Base-by-base conservation (phyloP, 345 rosid genomes). In the Rhizophora apiculata region DNA sequence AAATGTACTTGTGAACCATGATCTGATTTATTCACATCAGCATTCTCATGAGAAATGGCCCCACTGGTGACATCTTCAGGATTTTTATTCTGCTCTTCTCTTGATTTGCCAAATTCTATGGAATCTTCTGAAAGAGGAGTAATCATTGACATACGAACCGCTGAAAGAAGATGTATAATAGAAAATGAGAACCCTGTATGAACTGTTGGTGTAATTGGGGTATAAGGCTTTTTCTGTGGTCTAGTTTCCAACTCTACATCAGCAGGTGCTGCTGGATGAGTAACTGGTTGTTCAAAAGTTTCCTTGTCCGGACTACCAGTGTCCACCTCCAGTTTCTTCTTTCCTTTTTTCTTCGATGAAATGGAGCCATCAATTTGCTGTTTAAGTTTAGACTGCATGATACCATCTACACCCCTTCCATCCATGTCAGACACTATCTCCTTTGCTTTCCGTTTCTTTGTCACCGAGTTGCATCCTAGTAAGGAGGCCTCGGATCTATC, bases 171-270 rank as follows among this genome's bases (percentile, higher is more conserved):
- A 82, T 96, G 99, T 56, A 96, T 74, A 59, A 96, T 83, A 55
- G 99, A 92, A 85, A 96, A 96, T 27, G 98, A 92, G 82, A 96
- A 92, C 68, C 96, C 93, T 48, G 94, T 81, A 74, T 89, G 98
- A 78, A 90, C 96, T 39, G 99, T 90, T 2, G 99, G 99, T 27
- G 90, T 90, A 68, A 96, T 92, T 79, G 90, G 86, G 51, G 85
- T 84, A 82, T 85, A 92, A 6, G 94, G 86, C 75, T 92, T 96
- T 81, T 90, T 96, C 77, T 82, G 89, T 36, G 87, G 93, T 68
- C 87, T 87, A 46, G 76, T 80, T 80, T 92, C 96, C 57, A 78
- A 71, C 85, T 89, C 99, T 63, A 80, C 67, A 69, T 86, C 94
- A 48, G 75, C 61, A 43, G 76, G 66, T 67, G 75, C 87, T 6